Evolutionary conservation across 352 stramenopile genomes (phyloP).

Genomic region (Thalassiosira livingstoniorum): DNA sequence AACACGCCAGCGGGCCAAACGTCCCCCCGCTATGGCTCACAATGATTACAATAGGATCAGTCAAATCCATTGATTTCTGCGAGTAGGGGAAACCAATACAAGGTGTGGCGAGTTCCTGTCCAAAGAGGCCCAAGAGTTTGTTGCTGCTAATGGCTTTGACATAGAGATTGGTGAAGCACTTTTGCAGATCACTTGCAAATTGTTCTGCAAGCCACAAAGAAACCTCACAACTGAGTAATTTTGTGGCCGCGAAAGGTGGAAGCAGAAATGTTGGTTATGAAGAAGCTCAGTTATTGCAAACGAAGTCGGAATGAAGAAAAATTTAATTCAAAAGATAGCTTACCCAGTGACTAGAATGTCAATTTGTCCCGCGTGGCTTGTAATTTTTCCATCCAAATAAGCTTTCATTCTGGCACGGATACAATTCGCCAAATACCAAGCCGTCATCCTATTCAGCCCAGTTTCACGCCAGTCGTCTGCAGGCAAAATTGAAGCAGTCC

Average conservation of each 20-base stretch:
- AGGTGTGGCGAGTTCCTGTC: conserved; percentile 81
- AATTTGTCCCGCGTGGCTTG: conserved; percentile 38
- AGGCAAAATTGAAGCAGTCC: no score
- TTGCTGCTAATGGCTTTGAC: conserved; percentile 79
- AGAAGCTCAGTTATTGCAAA: no score
- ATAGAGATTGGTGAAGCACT: conserved; percentile 78
- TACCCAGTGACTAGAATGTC: conserved; percentile 83
- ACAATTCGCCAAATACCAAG: conserved; percentile 72
- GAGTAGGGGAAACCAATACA: conserved; percentile 73
- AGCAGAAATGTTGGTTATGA: no score
- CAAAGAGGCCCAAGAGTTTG: conserved; percentile 84
- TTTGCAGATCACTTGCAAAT: conserved; percentile 83
- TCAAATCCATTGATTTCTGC: conserved; percentile 60
- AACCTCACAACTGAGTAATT: no score
- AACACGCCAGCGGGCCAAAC: conserved; percentile 80
- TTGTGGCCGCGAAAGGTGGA: no score
- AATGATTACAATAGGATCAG: conserved; percentile 83
- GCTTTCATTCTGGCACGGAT: conserved; percentile 58
- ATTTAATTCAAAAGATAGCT: no score
- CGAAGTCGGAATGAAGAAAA: no score
- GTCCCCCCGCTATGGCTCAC: conserved; percentile 82
- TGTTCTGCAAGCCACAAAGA: conserved; percentile 85
- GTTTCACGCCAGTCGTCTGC: conserved; percentile 67
- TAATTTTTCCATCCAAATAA: conserved; percentile 56
- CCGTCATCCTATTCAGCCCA: conserved; percentile 78